Percentiles rank a stretch among this genome's conserved stretches.
Evolutionary conservation across 2,329 filamentous ascomycete species (phyloP).

Genomic region (Mycosphaerella arachidis): DNA sequence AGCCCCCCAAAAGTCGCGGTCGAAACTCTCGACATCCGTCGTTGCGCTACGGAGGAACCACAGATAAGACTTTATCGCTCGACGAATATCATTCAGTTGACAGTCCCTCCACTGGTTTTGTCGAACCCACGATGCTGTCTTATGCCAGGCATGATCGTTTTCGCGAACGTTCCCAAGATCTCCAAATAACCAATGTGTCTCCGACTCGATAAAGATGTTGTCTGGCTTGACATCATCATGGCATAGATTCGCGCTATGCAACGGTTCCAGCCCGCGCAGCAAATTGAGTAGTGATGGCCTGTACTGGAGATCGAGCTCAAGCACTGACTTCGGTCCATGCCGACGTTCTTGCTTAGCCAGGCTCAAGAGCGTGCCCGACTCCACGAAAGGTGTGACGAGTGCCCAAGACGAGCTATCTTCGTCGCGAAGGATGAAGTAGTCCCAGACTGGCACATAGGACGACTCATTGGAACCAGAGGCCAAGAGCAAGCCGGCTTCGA

Average conservation of each 20-base stretch:
- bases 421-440: constrained; percentile 17
- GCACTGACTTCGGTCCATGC: not conserved
- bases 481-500: constrained; percentile 16
- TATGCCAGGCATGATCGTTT: constrained; percentile 25
- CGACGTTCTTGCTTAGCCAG: constrained; percentile 10
- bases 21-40: constrained; percentile 17
- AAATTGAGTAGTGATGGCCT: constrained; percentile 30
- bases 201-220: constrained; percentile 32
- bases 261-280: constrained; percentile 21
- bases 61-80: constrained; percentile 31
- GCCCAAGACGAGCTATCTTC: constrained; percentile 11
- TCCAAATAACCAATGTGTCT: constrained; percentile 30
- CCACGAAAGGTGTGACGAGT: constrained; percentile 15
- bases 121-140: constrained; percentile 11
- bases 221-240: constrained; percentile 37
- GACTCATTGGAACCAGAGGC: not conserved
- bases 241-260: constrained; percentile 33
- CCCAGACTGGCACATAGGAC: constrained; percentile 13
- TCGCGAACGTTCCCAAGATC: constrained; percentile 36
- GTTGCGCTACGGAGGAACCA: constrained; percentile 15
- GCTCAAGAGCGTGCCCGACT: constrained; percentile 11
- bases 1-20: constrained; percentile 24
- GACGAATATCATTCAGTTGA: constrained; percentile 29
- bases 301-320: constrained; percentile 27
- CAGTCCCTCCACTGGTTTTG: constrained; percentile 20